Evolutionary conservation across 345 rosid genomes (phyloP), one percentile per base, ranked within the genome.

Genomic region (Eucalyptus pauciflora): DNA sequence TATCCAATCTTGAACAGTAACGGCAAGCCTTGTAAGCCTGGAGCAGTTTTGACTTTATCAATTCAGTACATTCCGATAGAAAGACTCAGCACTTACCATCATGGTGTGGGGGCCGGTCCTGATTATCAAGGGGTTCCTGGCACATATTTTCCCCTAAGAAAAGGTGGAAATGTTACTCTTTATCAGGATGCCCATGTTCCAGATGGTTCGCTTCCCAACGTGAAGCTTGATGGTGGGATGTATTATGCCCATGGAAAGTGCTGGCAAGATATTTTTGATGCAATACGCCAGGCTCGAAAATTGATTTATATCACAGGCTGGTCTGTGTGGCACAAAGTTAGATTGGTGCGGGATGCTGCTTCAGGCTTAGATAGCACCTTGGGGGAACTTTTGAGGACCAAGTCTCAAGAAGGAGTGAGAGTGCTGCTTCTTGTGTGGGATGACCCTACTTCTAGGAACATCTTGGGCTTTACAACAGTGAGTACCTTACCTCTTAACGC

Each of bases 121-220:
- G 92, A 94, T 60, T 94, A 95, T 92, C 86, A 88, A 41, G 99
- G 99, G 62, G 99, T 96, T n/a, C 97, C 98, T 83, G 98, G 95
- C 86, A 96, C 99, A 52, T 97, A 97, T 92, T 97, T 96, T 91
- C 99, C 99, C 24, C 97, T 96, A 86, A 93, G 99, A 91, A 93
- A 94, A 93, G 96, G 98, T 79, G 98, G 97, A 79, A 93, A 51
- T 13, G 97, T 97, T 87, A 96, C 96, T 81, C 96, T 96, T 91
- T 97, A 97, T 92, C 99, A 97, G 93, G 99, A 97, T 92, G 99
- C 99, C 43, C 96, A 97, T 91, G 99, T 96, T 88, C 96, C 98
- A 41, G 95, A 97, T 89, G 98, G 98, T 51, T 93, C 87, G 27
- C 99, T 97, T 91, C 98, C 98, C 31, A 89, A 85, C 45, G 41